These are phyloP conservation scores for Pseudofabraea citricarpa DNA, from an alignment of 2,329 filamentous ascomycete genomes.

Conservation along the genomic window DNA sequence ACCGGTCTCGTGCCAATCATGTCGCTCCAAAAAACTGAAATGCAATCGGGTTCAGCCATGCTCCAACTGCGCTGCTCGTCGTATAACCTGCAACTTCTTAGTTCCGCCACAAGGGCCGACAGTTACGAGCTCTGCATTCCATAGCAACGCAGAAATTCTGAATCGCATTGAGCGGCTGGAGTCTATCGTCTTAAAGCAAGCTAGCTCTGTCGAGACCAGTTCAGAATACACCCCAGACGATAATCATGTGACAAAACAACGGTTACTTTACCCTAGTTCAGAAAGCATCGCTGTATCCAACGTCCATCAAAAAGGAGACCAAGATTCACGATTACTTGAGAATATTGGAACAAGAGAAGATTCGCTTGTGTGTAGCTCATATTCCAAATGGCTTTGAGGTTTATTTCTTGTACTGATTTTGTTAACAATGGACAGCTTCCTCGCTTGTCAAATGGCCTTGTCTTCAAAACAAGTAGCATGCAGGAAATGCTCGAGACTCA, in stretches of 20 bases:
- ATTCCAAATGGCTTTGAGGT: background rate
- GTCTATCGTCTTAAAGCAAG: slow-evolving; percentile 11
- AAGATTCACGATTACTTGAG: slow-evolving; percentile 10
- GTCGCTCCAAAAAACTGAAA: slow-evolving; percentile 16
- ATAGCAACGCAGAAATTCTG: slow-evolving; percentile 9
- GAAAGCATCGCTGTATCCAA: slow-evolving; percentile 4
- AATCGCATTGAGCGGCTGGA: slow-evolving; percentile 16
- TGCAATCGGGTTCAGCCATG: slow-evolving; percentile 15
- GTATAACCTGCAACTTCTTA: slow-evolving; percentile 13
- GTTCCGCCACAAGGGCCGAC: slow-evolving; percentile 6
- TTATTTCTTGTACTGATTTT: background rate
- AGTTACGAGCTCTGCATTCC: slow-evolving; percentile 1
- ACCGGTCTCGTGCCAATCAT: slow-evolving; percentile 15
- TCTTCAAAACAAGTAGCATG: slow-evolving; percentile 11
- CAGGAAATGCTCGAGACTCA: slow-evolving; percentile 10
- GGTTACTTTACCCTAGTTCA: background rate
- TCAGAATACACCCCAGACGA: background rate
- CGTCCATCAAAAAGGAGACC: slow-evolving; percentile 6
- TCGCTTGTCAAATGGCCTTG: slow-evolving; percentile 12
- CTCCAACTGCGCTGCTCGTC: slow-evolving; percentile 14
- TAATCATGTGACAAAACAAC: background rate
- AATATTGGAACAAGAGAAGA: slow-evolving; percentile 10
- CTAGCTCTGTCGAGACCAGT: background rate
- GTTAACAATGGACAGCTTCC: slow-evolving; percentile 12
- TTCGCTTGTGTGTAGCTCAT: slow-evolving; percentile 7